phyloP scores from a whole-genome alignment of 371 early-diverging fungal species.

The Dinochytrium kinnereticum region DNA sequence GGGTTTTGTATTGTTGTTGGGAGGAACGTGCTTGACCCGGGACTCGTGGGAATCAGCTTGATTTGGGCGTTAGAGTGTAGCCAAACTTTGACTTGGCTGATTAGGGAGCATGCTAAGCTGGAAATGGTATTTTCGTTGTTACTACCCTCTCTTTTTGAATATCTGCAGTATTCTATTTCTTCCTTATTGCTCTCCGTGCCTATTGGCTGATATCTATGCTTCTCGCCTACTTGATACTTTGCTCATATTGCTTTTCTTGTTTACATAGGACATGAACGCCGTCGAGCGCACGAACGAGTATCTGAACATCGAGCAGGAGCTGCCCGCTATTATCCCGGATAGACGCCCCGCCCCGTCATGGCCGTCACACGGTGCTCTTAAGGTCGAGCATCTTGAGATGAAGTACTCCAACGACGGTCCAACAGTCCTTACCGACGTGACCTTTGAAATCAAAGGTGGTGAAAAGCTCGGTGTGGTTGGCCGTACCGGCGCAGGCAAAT shows the following conservation, averaged over 20 bases:
- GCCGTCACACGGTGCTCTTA: slow-evolving; percentile 67
- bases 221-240: slow-evolving; percentile 66
- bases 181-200: no score
- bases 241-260: slow-evolving; percentile 68
- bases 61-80: slow-evolving; percentile 78
- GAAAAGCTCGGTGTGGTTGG: slow-evolving; percentile 81
- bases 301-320: slow-evolving; percentile 46
- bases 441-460: slow-evolving; percentile 63
- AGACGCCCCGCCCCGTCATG: slow-evolving; percentile 57
- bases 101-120: slow-evolving; percentile 35
- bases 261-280: slow-evolving; percentile 70
- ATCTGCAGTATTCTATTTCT: no score
- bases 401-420: slow-evolving; percentile 43
- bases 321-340: slow-evolving; percentile 34
- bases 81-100: slow-evolving; percentile 74
- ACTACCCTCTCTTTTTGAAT: no score
- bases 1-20: slow-evolving; percentile 56
- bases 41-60: slow-evolving; percentile 76
- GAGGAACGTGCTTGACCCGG: slow-evolving; percentile 61
- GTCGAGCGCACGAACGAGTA: slow-evolving; percentile 63
- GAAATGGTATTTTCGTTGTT: slow-evolving; percentile 66
- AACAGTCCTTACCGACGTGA: slow-evolving; percentile 63
- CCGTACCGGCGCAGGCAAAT: slow-evolving; percentile 68
- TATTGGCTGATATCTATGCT: slow-evolving; percentile 66
- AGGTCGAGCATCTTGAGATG: slow-evolving; percentile 50